phyloP scores from a whole-genome alignment of 1,284 basidiomycete species.

The Retiboletus flavoniger region DNA sequence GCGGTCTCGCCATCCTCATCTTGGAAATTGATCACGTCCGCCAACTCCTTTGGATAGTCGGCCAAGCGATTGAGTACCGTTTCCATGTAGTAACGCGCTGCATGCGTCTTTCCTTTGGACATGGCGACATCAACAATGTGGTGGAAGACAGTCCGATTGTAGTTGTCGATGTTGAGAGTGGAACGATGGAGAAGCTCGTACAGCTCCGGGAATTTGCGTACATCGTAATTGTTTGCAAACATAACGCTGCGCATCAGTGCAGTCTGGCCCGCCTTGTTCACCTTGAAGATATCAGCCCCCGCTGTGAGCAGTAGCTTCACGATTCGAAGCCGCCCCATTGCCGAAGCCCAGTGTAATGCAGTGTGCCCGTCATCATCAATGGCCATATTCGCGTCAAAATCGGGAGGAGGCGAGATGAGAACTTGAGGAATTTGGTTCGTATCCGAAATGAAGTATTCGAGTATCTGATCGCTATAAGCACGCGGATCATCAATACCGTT shows the following conservation, averaged over 20 bases:
- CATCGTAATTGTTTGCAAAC: slow-evolving; percentile 99
- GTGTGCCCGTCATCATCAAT: slow-evolving; percentile 99
- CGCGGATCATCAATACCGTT: slow-evolving; percentile 49
- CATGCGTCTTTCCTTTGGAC: slow-evolving; percentile 96
- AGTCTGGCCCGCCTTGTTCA: slow-evolving; percentile 96
- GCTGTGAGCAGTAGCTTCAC: slow-evolving; percentile 94
- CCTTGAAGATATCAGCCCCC: slow-evolving; percentile 96
- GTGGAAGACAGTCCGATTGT: slow-evolving; percentile 98
- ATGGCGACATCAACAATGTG: slow-evolving; percentile 99
- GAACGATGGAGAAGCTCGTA: slow-evolving; percentile 97
- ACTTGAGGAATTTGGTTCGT: slow-evolving; percentile 89
- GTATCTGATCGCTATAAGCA: slow-evolving; percentile 89
- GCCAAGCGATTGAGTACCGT: slow-evolving; percentile 86
- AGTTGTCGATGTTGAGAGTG: slow-evolving; percentile 98
- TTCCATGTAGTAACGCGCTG: slow-evolving; percentile 99
- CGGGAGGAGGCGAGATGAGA: slow-evolving; percentile 84
- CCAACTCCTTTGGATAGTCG: slow-evolving; percentile 96
- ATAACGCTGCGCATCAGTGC: slow-evolving; percentile 98
- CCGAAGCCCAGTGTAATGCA: slow-evolving; percentile 97
- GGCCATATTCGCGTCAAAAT: slow-evolving; percentile 95
- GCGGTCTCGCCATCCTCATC: slow-evolving; percentile 99
- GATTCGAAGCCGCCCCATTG: slow-evolving; percentile 97
- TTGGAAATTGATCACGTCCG: slow-evolving; percentile 99
- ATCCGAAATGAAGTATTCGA: slow-evolving; percentile 99
- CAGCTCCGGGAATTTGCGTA: slow-evolving; percentile 97